Percentiles rank a stretch among this genome's conserved stretches.
These are phyloP conservation scores for Volvariella surrecta DNA, from an alignment of 1,284 basidiomycete species.

Conservation along the genomic window DNA sequence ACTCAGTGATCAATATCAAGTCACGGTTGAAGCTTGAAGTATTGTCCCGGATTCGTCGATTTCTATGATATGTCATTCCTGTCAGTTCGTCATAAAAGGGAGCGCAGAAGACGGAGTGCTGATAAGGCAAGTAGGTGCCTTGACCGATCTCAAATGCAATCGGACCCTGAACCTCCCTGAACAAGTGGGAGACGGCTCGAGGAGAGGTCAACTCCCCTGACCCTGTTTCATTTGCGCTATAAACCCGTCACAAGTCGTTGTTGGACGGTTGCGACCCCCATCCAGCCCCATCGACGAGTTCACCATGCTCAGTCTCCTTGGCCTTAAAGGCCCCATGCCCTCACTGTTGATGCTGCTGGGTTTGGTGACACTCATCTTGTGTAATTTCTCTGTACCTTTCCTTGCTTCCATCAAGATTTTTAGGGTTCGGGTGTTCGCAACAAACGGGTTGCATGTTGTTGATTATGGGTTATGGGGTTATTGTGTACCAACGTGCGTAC, in stretches of 20 bases:
- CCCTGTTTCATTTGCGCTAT: background rate
- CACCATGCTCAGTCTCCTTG: background rate
- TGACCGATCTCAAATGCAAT: no score
- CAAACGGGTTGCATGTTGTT: background rate
- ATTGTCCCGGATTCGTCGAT: no score
- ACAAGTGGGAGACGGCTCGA: no score
- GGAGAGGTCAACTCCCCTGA: background rate
- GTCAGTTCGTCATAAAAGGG: no score
- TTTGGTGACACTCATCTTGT: background rate
- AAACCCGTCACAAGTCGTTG: no score
- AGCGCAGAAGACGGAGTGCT: no score
- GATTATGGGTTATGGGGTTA: constrained; percentile 6
- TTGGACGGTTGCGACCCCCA: background rate
- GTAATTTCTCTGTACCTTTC: constrained; percentile 2
- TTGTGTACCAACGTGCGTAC: constrained; percentile 2
- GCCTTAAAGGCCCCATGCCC: background rate
- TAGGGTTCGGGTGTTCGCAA: background rate
- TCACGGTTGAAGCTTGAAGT: no score
- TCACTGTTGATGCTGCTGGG: background rate
- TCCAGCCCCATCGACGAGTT: background rate
- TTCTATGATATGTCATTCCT: no score
- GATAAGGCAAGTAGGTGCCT: no score
- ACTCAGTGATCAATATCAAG: no score
- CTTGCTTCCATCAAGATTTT: constrained; percentile 1
- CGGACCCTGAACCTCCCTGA: no score